Evolutionary conservation across 2,329 filamentous ascomycete species (phyloP), one percentile per base, ranked within the genome.

Genomic region (Dendrostoma leiphaemia): DNA sequence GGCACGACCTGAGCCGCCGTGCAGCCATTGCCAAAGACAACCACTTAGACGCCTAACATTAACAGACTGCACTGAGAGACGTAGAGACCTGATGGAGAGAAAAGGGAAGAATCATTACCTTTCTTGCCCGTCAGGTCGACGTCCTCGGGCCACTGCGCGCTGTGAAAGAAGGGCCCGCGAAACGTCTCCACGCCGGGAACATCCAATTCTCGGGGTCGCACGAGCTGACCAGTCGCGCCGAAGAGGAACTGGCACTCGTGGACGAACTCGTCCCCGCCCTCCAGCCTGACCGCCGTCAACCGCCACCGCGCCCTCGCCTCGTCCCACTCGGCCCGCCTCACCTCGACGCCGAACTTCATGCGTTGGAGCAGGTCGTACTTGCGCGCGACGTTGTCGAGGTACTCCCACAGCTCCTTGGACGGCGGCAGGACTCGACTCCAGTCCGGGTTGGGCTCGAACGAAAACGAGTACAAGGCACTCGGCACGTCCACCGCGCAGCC

Each of bases 361-460:
- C 71, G 71, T 5, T 64, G 58, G 34, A 61, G 44, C 6, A 79
- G 64, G 38, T 70, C 67, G 60, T 75, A 78, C 54, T 74, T 72
- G 4, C 69, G 65, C 0, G 83, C 82, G 0, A 86, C 71, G 0
- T 63, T 56, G 52, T 79, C 69, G 67, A 83, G 77, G 59, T 89
- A 88, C 1, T 71, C 67, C 48, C 72, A 69, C 21, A 88, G 81
- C 61, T 88, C 85, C 2, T 67, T 60, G 1, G 77, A 77, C 38
- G 77, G 73, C 0, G 83, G 78, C 61, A 85, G 79, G 35, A 82
- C 72, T 37, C 81, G 74, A 0, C 73, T 76, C 84, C 85, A 88
- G 56, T 82, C 69, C 0, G 79, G 79, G 55, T 86, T 86, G 1
- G 80, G 77, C 17, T 75, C 74, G 63, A 84, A 88, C 1, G 79